Evolutionary conservation across 2,329 filamentous ascomycete species (phyloP).

Genomic region (Aspergillus felis): DNA sequence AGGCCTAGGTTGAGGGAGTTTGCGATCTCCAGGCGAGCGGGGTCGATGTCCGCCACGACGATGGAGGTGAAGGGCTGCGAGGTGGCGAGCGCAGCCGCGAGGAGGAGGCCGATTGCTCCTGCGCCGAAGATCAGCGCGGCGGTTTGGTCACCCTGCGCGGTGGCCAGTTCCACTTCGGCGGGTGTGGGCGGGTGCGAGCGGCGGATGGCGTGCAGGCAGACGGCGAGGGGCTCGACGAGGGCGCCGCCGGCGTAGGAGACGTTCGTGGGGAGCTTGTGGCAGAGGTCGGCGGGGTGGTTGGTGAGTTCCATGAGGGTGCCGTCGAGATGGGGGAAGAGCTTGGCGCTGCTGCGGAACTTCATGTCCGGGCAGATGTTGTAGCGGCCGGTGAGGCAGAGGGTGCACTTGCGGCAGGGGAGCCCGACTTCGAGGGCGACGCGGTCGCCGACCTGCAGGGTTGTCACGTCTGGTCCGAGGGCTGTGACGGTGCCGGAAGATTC

Average conservation of each 20-base stretch:
- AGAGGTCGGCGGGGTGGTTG: slow-evolving; percentile 59
- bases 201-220: slow-evolving; percentile 57
- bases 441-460: slow-evolving; percentile 65
- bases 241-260: slow-evolving; percentile 56
- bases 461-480: slow-evolving; percentile 62
- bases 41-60: slow-evolving; percentile 59
- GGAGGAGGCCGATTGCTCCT: slow-evolving; percentile 57
- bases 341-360: slow-evolving; percentile 57
- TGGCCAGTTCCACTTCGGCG: slow-evolving; percentile 35
- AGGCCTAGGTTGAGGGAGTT: slow-evolving; percentile 33
- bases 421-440: slow-evolving; percentile 92
- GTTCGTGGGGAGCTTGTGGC: slow-evolving; percentile 53
- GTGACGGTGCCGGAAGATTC: slow-evolving; percentile 77
- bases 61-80: slow-evolving; percentile 52
- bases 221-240: slow-evolving; percentile 57
- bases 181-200: slow-evolving; percentile 48
- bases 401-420: slow-evolving; percentile 68
- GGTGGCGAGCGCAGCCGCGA: slow-evolving; percentile 55
- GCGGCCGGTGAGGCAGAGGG: slow-evolving; percentile 52
- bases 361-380: slow-evolving; percentile 62
- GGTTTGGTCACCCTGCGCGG: slow-evolving; percentile 37
- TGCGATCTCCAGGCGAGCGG: slow-evolving; percentile 54
- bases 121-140: slow-evolving; percentile 58
- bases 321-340: slow-evolving; percentile 58
- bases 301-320: slow-evolving; percentile 61